Conservation (phyloP, 1,284 basidiomycete genomes). For the Sphaerobolus stellatus region DNA sequence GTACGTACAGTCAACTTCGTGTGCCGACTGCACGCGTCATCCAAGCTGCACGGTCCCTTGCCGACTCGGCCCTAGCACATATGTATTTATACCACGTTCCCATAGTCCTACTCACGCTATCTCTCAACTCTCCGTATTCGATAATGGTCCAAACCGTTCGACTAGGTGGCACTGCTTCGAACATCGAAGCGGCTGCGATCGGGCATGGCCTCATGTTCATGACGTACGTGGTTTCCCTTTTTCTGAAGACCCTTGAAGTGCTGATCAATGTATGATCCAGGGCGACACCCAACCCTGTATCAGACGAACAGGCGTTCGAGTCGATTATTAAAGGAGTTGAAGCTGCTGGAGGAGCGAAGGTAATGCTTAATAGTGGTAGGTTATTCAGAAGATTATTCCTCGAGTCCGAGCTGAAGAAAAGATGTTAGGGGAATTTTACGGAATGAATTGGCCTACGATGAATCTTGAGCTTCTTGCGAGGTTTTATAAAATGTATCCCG, state of each 20-base stretch:
- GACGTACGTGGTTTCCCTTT: constrained; percentile 40
- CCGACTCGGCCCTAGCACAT: too few species aligned
- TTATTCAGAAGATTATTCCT: background rate
- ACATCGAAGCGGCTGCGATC: constrained; percentile 11
- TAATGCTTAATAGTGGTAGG: constrained; percentile 49
- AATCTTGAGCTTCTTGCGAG: constrained; percentile 44
- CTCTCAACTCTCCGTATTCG: too few species aligned
- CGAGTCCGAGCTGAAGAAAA: background rate
- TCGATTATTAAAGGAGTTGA: constrained; percentile 64
- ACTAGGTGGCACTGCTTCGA: constrained; percentile 17
- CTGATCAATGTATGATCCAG: too few species aligned
- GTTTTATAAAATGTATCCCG: constrained; percentile 52
- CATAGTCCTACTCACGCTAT: too few species aligned
- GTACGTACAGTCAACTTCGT: too few species aligned
- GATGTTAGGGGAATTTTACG: constrained; percentile 47
- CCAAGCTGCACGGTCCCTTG: too few species aligned
- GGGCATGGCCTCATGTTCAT: constrained; percentile 56
- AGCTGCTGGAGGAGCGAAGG: constrained; percentile 46
- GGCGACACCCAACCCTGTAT: constrained; percentile 38
- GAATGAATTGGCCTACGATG: constrained; percentile 29
- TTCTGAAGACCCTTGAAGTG: too few species aligned
- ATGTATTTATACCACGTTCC: too few species aligned
- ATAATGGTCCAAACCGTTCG: constrained; percentile 10
- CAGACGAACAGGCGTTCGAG: constrained; percentile 58
- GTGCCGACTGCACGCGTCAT: too few species aligned